Evolutionary conservation across 345 rosid species (phyloP).

Genomic region (Kernera saxatilis): DNA sequence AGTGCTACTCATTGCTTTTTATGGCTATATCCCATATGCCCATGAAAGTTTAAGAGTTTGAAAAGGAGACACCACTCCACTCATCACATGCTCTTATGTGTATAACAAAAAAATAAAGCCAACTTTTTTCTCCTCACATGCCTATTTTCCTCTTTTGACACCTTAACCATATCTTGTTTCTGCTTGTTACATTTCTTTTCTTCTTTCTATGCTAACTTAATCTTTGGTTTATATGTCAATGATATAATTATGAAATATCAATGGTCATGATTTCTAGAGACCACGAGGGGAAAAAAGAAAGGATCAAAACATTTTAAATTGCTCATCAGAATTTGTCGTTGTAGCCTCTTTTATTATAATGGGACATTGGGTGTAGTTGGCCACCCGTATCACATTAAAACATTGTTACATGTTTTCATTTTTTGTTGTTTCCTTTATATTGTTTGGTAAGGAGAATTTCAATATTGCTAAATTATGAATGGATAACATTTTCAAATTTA

Average conservation of each 20-base stretch:
- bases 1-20: no score
- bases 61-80: slow-evolving; percentile 13
- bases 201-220: background rate
- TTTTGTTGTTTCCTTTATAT: background rate
- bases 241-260: background rate
- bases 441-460: background rate
- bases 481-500: background rate
- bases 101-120: slow-evolving; percentile 12
- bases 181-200: background rate
- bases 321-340: background rate
- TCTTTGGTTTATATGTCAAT: background rate
- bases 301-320: background rate
- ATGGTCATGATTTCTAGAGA: background rate
- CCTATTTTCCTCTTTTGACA: slow-evolving; percentile 16
- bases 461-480: background rate
- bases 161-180: background rate
- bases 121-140: slow-evolving; percentile 21
- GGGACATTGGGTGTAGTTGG: background rate
- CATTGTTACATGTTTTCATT: no score
- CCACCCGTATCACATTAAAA: background rate
- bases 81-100: slow-evolving; percentile 15
- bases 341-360: background rate
- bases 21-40: background rate
- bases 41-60: background rate
- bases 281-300: background rate